Percentiles rank a stretch among this genome's conserved stretches.
Conservation (phyloP, 306 rosid species). For the Dalbergia cultrata region DNA sequence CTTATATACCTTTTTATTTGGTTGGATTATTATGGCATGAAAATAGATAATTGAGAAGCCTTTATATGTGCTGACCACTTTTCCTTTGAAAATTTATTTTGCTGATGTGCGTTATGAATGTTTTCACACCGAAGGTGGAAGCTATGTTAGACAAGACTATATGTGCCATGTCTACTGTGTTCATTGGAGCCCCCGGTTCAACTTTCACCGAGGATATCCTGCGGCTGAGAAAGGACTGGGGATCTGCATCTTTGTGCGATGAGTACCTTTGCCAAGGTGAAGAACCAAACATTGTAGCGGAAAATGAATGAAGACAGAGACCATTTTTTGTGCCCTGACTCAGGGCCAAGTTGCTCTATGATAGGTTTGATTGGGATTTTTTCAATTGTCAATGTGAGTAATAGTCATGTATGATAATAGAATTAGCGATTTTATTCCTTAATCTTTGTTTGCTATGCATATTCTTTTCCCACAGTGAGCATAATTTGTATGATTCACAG, state of each 20-base stretch:
- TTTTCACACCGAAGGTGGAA: constrained; percentile 72
- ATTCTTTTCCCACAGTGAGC: constrained; percentile 47
- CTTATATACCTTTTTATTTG: not conserved
- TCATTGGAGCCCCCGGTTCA: constrained; percentile 95
- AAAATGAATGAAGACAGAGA: constrained; percentile 66
- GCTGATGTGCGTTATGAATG: constrained; percentile 40
- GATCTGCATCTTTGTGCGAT: constrained; percentile 83
- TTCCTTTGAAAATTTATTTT: constrained; percentile 6
- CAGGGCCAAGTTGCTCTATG: not conserved
- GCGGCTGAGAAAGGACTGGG: constrained; percentile 93
- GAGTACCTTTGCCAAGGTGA: constrained; percentile 96
- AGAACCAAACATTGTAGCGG: constrained; percentile 82
- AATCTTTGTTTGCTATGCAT: constrained; percentile 42
- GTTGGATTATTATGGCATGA: constrained; percentile 4
- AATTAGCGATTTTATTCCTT: constrained; percentile 38
- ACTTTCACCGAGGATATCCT: constrained; percentile 96
- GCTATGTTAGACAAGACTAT: constrained; percentile 99
- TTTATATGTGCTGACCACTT: not conserved
- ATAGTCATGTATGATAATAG: constrained; percentile 51
- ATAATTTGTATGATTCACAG: constrained; percentile 39
- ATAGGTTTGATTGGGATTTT: constrained; percentile 39
- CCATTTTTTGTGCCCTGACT: constrained; percentile 35
- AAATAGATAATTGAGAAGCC: not conserved
- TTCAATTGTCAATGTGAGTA: constrained; percentile 39
- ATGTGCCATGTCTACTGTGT: constrained; percentile 88